phyloP scores from a whole-genome alignment of 805 yeast genomes.

The Zygosaccharomyces siamensis region DNA sequence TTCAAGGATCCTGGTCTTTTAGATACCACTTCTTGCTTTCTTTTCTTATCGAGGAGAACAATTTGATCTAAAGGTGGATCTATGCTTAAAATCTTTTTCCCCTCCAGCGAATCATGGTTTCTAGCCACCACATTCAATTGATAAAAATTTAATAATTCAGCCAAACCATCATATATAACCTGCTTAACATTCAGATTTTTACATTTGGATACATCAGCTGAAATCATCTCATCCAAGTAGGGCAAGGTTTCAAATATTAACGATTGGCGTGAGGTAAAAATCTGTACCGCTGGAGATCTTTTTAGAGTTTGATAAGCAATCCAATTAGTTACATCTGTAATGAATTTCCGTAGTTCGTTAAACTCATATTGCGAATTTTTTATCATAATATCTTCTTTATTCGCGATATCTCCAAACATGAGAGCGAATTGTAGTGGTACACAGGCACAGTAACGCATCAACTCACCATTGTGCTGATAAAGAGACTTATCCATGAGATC shows the following conservation, averaged over 20 bases:
- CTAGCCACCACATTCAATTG: conserved; percentile 39
- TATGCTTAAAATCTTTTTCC: conserved; percentile 18
- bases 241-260: conserved; percentile 36
- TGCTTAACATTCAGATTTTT: conserved; percentile 26
- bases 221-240: conserved; percentile 30
- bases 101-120: conserved; percentile 27
- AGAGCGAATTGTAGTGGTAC: conserved; percentile 60
- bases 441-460: conserved; percentile 50
- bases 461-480: conserved; percentile 42
- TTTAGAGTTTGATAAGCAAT: conserved; percentile 18
- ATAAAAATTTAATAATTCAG: conserved; percentile 38
- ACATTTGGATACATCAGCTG: conserved; percentile 24
- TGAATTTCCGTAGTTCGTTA: conserved; percentile 29
- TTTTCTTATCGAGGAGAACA: conserved; percentile 24
- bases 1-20: conserved; percentile 26
- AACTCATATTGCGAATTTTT: conserved; percentile 31
- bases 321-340: conserved; percentile 30
- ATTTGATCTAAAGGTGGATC: conserved; percentile 31
- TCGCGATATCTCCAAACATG: conserved; percentile 57
- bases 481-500: conserved; percentile 47
- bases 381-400: conserved; percentile 32
- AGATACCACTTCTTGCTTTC: conserved; percentile 20
- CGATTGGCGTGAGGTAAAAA: conserved; percentile 19
- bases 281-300: conserved; percentile 12
- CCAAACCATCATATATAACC: conserved; percentile 35